Conservation (phyloP, 1,284 basidiomycete species). For the Takashimella tepidaria region DNA sequence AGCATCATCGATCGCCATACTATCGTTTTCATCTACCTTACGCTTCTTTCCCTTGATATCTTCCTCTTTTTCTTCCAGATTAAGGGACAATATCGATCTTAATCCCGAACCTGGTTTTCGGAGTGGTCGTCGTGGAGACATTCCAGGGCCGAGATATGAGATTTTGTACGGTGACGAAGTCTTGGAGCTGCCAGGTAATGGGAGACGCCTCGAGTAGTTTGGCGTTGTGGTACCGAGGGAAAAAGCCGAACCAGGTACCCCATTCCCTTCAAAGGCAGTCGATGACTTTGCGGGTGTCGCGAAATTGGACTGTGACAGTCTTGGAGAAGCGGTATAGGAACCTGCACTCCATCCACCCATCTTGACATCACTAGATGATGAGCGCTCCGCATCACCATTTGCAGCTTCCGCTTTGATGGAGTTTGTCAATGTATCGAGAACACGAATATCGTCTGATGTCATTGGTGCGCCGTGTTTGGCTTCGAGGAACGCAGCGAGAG, state of each 20-base stretch:
- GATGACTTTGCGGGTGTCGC: neutral
- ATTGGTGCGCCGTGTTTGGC: slow-evolving; percentile 29
- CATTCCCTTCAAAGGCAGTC: neutral
- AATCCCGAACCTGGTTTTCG: slow-evolving; percentile 7
- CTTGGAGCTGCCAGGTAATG: neutral
- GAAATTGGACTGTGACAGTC: neutral
- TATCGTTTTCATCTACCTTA: slow-evolving; percentile 9
- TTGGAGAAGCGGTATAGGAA: slow-evolving; percentile 5
- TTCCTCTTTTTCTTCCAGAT: slow-evolving; percentile 12
- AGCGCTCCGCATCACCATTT: neutral
- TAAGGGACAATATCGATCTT: slow-evolving; percentile 19
- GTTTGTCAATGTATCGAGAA: slow-evolving; percentile 31
- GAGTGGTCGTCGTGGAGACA: slow-evolving; percentile 31
- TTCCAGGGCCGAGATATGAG: slow-evolving; percentile 38
- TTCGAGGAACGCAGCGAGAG: slow-evolving; percentile 31
- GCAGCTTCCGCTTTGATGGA: slow-evolving; percentile 24
- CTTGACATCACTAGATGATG: neutral
- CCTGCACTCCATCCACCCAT: slow-evolving; percentile 25
- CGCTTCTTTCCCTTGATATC: slow-evolving; percentile 14
- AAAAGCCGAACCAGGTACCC: slow-evolving; percentile 17
- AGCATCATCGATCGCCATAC: slow-evolving; percentile 7
- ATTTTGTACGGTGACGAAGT: slow-evolving; percentile 4
- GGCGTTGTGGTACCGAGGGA: slow-evolving; percentile 10
- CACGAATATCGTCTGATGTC: slow-evolving; percentile 24
- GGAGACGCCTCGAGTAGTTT: neutral